phyloP scores from a whole-genome alignment of 2,329 filamentous ascomycete genomes.

The Zymoseptoria tritici region DNA sequence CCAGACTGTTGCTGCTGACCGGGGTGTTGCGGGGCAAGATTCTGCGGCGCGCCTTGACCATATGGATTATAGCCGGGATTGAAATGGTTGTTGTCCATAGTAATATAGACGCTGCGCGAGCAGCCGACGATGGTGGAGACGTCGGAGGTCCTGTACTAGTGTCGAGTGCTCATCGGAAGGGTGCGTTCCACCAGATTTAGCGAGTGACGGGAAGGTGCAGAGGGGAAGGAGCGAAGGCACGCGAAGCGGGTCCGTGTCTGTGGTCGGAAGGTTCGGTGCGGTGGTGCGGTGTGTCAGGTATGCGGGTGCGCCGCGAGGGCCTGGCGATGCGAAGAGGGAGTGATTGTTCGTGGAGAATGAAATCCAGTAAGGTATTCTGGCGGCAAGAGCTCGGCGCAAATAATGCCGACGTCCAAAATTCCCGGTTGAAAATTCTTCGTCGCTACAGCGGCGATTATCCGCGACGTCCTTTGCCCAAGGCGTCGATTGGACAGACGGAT shows the following conservation, averaged over 20 bases:
- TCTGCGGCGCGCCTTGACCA: conserved; percentile 6
- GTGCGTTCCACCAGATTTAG: neutral
- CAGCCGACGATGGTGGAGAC: conserved; percentile 8
- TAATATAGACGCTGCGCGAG: conserved; percentile 3
- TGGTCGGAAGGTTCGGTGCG: neutral
- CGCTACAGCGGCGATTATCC: no score
- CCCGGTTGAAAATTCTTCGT: no score
- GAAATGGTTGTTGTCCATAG: conserved; percentile 22
- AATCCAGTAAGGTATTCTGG: neutral
- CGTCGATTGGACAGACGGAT: no score
- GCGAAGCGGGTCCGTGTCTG: no score
- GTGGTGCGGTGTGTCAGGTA: neutral
- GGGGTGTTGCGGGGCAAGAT: conserved; percentile 8
- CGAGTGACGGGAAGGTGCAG: neutral
- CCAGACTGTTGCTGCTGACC: conserved; percentile 10
- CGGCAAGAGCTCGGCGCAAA: no score
- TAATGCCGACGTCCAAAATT: no score
- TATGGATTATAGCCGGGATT: conserved; percentile 23
- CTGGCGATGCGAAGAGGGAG: neutral
- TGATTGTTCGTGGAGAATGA: neutral
- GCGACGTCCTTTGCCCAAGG: no score
- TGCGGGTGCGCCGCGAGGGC: neutral
- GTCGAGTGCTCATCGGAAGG: conserved; percentile 3
- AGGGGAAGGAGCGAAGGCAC: neutral
- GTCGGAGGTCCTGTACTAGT: neutral